Conservation (phyloP, 305 asterid species). For the Lippia alba region DNA sequence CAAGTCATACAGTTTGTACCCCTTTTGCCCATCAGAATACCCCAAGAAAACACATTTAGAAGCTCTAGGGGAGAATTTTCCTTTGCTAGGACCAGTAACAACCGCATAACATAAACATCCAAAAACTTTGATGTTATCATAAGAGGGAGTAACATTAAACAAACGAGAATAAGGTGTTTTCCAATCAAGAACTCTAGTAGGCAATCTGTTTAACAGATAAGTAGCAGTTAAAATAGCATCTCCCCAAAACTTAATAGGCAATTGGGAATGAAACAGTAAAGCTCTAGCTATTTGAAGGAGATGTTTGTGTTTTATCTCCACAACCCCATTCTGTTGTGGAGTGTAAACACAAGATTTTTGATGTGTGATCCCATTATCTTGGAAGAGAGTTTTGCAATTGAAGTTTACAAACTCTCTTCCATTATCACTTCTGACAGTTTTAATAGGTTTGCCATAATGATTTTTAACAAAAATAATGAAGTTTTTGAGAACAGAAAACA, state of each 20-base stretch:
- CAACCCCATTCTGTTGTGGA: neutral
- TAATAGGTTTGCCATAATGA: too few relatives aligned
- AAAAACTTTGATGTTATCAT: too few relatives aligned
- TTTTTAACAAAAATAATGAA: too few relatives aligned
- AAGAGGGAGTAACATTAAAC: neutral
- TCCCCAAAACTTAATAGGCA: neutral
- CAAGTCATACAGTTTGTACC: too few relatives aligned
- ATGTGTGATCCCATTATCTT: neutral
- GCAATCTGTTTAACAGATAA: too few relatives aligned
- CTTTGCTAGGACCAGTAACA: neutral
- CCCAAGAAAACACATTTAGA: neutral
- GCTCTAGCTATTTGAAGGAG: neutral
- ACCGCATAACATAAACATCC: neutral
- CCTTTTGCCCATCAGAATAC: too few relatives aligned
- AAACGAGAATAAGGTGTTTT: neutral
- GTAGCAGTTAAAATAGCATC: neutral
- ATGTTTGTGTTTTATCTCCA: neutral
- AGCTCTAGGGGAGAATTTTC: neutral
- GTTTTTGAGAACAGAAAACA: too few relatives aligned
- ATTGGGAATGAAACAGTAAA: neutral
- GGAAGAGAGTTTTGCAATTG: too few relatives aligned
- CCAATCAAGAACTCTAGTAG: neutral
- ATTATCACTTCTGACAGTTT: too few relatives aligned
- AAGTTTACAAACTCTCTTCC: too few relatives aligned
- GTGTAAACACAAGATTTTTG: neutral